Conservation (phyloP, 75 land plant species). For the Sequoiadendron giganteum region DNA sequence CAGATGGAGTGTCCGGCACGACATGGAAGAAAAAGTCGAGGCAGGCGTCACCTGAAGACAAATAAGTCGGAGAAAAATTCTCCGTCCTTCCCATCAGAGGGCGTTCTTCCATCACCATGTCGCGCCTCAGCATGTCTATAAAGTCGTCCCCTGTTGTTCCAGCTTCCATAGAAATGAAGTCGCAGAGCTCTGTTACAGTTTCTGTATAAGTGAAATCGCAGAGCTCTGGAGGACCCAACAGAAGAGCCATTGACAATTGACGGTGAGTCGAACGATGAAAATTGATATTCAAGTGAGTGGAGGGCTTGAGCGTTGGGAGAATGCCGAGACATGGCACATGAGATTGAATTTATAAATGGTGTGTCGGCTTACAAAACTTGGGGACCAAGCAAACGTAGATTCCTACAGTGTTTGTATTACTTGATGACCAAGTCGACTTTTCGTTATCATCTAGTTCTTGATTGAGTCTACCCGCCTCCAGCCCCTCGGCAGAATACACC, state of each 20-base stretch:
- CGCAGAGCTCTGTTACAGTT: background rate
- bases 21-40: constrained; percentile 84
- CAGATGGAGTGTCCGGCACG: constrained; percentile 48
- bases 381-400: no score
- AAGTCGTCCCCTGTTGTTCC: background rate
- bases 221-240: constrained; percentile 7
- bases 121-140: background rate
- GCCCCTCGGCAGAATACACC: no score
- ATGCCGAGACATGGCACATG: no score
- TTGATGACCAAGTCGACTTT: no score
- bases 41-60: constrained; percentile 55
- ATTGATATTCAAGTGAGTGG: background rate
- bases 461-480: no score
- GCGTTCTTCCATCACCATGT: background rate
- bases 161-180: background rate
- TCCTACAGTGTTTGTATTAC: no score
- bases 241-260: background rate
- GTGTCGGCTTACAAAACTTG: no score
- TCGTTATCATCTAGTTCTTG: no score
- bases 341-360: no score
- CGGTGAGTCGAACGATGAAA: background rate
- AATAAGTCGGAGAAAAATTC: constrained; percentile 56
- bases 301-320: no score
- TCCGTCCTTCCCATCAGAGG: constrained; percentile 33
- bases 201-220: background rate